Evolutionary conservation across 2,329 filamentous ascomycete genomes (phyloP).

Genomic region (Fusarium sp.): DNA sequence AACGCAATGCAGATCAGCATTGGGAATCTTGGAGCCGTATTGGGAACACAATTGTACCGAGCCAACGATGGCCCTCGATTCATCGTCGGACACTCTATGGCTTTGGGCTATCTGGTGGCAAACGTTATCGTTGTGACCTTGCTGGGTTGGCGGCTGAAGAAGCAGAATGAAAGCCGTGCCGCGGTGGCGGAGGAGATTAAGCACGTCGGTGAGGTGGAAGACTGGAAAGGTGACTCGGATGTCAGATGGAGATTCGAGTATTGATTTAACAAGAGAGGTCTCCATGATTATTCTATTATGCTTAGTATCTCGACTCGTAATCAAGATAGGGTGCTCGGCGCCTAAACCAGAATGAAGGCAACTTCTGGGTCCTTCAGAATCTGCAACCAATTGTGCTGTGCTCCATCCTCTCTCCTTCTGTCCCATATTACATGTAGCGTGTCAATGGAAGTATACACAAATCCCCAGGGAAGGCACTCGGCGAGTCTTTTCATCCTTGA

Average conservation of each 20-base stretch:
- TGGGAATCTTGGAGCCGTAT: constrained; percentile 74
- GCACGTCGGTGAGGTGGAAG: constrained; percentile 62
- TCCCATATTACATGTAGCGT: constrained; percentile 15
- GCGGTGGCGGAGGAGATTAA: constrained; percentile 56
- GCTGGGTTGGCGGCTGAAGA: constrained; percentile 65
- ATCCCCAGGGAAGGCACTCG: constrained; percentile 3
- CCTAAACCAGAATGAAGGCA: constrained; percentile 3
- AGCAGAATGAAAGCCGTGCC: constrained; percentile 68
- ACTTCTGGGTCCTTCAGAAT: constrained; percentile 16
- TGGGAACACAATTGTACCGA: constrained; percentile 78
- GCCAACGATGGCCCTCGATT: constrained; percentile 69
- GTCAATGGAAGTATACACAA: constrained; percentile 17
- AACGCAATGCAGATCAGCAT: constrained; percentile 80
- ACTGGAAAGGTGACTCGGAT: constrained; percentile 73
- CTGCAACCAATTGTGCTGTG: constrained; percentile 5
- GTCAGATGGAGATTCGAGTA: constrained; percentile 75
- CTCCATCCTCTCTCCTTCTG: background rate
- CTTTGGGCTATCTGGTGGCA: constrained; percentile 70
- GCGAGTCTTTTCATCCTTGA: constrained; percentile 9
- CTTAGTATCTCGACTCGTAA: background rate
- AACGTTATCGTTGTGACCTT: constrained; percentile 66
- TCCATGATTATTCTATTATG: background rate
- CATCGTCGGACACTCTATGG: constrained; percentile 74
- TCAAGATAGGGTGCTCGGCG: background rate
- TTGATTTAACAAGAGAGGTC: constrained; percentile 41